Percentiles rank a stretch among this genome's conserved stretches.
phyloP scores from a whole-genome alignment of 306 rosid species.

The Prinsepia uniflora region DNA sequence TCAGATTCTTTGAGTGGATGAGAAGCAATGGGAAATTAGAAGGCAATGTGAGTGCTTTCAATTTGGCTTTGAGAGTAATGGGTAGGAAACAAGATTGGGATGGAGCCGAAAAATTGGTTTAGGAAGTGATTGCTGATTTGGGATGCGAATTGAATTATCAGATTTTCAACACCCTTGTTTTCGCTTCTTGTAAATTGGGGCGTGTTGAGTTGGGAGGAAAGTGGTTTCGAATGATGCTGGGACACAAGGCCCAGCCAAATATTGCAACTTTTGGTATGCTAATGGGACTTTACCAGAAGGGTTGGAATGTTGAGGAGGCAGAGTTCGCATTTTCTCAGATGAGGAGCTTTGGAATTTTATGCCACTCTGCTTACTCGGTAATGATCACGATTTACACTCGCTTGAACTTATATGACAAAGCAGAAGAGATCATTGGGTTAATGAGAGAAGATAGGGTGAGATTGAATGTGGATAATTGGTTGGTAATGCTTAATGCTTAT shows the following conservation, averaged over 20 bases:
- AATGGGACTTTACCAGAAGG: slow-evolving; percentile 72
- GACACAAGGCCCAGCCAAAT: slow-evolving; percentile 52
- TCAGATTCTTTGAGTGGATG: slow-evolving; percentile 69
- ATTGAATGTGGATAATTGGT: slow-evolving; percentile 65
- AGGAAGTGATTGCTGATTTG: slow-evolving; percentile 38
- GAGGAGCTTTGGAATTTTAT: slow-evolving; percentile 50
- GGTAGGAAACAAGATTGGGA: slow-evolving; percentile 60
- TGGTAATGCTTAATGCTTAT: slow-evolving; percentile 62
- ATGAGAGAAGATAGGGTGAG: slow-evolving; percentile 46
- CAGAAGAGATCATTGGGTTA: slow-evolving; percentile 51
- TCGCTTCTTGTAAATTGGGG: slow-evolving; percentile 50
- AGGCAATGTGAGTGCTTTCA: slow-evolving; percentile 51
- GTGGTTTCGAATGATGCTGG: slow-evolving; percentile 74
- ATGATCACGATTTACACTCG: slow-evolving; percentile 77
- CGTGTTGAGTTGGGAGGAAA: slow-evolving; percentile 40
- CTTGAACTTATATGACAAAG: slow-evolving; percentile 54
- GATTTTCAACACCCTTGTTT: slow-evolving; percentile 67
- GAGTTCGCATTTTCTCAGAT: slow-evolving; percentile 59
- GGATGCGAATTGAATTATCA: slow-evolving; percentile 45
- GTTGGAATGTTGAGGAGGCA: slow-evolving; percentile 64
- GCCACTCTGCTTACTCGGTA: slow-evolving; percentile 66
- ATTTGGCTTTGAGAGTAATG: slow-evolving; percentile 42
- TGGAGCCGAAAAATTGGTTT: slow-evolving; percentile 49
- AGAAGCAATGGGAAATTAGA: slow-evolving; percentile 54
- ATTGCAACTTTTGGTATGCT: slow-evolving; percentile 72